Base-by-base conservation (phyloP, 2,329 filamentous ascomycete species). In the Cordyceps javanica region DNA sequence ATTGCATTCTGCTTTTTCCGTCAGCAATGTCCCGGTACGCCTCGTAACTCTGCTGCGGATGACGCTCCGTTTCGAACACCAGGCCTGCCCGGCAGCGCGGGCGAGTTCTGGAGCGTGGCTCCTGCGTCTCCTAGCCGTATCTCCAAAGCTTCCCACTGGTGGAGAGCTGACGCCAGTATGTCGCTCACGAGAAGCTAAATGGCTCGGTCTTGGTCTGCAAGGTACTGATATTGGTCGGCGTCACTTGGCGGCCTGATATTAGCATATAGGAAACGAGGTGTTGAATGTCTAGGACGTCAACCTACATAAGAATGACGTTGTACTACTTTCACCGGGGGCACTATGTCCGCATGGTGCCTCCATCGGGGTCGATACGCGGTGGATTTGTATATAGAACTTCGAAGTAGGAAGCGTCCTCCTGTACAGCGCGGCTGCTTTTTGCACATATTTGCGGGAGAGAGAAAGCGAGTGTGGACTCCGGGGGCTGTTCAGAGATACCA, bases 1-100 rank as follows among this genome's bases (percentile, higher is more conserved):
- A 57, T 86, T 88, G 1, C 89, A 88, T 8, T 80, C 67, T 10
- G 82, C 80, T 41, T 78, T 75, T 2, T 82, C 82, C 54, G 69
- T 66, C 65, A 85, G 51, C 55, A 16, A 57, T 38, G 36, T 57
- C 45, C 2, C 55, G 45, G 45, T 57, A 46, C 34, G 45, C 28
- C n/a, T 34, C 55, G 38, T 50, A 57, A 16, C 19, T 50, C 28
- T 50, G 55, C 36, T 44, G 55, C 26, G 45, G 36, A 9, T 50
- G 23, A 4, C n/a, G 32, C 55, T 42, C 55, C 11, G 45, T 25
- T 21, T 50, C 45, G 7, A 46, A 45, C 13, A 57, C 14, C 23
- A 57, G 26, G 6, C 28, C 45, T 3, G 26, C 45, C n/a, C 26
- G 51, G 45, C 26, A 57, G 45, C 26, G 55, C 45, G 19, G 51